Evolutionary conservation across 768 basidiomycete genomes (phyloP), one percentile per base, ranked within the genome.

Genomic region (Kwoniella pini): DNA sequence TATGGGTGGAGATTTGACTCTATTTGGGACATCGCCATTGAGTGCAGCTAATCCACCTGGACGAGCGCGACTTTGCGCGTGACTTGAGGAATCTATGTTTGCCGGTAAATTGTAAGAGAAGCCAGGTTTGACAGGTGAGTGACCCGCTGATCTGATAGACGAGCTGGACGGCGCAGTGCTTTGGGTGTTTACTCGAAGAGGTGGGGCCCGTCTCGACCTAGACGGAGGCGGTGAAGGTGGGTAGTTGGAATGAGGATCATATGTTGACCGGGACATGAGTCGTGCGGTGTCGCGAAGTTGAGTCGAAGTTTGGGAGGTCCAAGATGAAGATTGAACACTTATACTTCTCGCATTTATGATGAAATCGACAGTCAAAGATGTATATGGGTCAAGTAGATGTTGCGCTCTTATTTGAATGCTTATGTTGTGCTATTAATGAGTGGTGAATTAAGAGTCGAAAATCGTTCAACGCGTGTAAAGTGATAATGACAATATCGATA

Each of bases 21-120:
- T 55, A 26, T 15, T 17, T n/a, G 42, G 52, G 10, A 31, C 45
- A 1, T 44, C 54, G 15, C 45, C 30, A 4, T 13, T 44, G 17
- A 33, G 44, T 7, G 42, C 62, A 2, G 62, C 62, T 33, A 58
- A 27, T 2, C 62, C 62, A 30, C 62, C 62, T 3, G 62, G 62
- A 10, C 62, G 54, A 19, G 62, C 55, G 39, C 62, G 30, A 30
- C 4, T 31, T 24, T 53, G 57, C 9, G 40, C 11, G 7, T 51
- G 54, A 45, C 13, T 51, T 7, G 64, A 46, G 13, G 60, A 54
- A 33, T 58, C 60, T 9, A 60, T 33, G 10, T 49, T 40, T 5
- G 54, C 28, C 4, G 64, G 64, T 12, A 66, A 48, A 19, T 66
- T 60, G 60, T 66, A 66, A 7, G 64, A 52, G 44, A 60, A 55